phyloP scores from a whole-genome alignment of 2,329 filamentous ascomycete genomes.

The Sordariomycetes sp. region DNA sequence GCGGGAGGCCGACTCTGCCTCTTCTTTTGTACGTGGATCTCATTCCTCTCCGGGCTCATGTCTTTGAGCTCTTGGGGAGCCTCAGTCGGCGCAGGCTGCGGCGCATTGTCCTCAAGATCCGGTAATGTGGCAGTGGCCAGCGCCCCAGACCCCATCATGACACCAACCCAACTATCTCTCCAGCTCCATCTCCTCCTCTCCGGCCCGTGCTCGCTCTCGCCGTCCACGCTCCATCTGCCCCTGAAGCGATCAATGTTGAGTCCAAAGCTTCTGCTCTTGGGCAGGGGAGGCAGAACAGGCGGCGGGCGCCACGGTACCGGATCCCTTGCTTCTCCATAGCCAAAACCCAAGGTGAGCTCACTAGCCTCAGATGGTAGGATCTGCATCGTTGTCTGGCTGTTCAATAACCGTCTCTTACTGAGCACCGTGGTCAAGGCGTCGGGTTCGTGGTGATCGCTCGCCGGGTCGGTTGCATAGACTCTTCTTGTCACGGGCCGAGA shows the following conservation, averaged over 20 bases:
- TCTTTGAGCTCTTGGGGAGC: too few species aligned
- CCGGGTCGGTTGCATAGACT: constrained; percentile 17
- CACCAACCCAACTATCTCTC: constrained; percentile 23
- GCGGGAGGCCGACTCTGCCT: constrained; percentile 1
- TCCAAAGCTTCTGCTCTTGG: constrained; percentile 18
- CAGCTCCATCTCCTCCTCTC: constrained; percentile 22
- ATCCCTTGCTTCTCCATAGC: too few species aligned
- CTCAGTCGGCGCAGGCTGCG: constrained; percentile 1
- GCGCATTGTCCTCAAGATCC: constrained; percentile 7
- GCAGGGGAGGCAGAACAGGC: constrained; percentile 22
- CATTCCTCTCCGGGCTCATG: constrained; percentile 7
- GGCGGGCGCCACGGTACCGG: constrained; percentile 12
- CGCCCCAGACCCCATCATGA: constrained; percentile 1
- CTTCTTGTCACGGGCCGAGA: constrained; percentile 10
- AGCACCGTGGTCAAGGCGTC: constrained; percentile 16
- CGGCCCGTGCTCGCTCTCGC: constrained; percentile 40
- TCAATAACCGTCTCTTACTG: constrained; percentile 18
- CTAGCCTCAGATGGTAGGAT: background rate
- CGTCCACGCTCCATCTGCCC: constrained; percentile 19
- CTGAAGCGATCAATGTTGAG: background rate
- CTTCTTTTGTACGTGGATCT: constrained; percentile 10
- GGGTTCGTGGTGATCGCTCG: constrained; percentile 10
- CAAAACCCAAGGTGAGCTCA: too few species aligned
- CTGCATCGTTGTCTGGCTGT: background rate
- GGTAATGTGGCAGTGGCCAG: constrained; percentile 27